A percentile compares a stretch with the other conserved stretches of the same genome.
phyloP scores from a whole-genome alignment of 805 yeast species.

The Kodamaea kakaduensis region DNA sequence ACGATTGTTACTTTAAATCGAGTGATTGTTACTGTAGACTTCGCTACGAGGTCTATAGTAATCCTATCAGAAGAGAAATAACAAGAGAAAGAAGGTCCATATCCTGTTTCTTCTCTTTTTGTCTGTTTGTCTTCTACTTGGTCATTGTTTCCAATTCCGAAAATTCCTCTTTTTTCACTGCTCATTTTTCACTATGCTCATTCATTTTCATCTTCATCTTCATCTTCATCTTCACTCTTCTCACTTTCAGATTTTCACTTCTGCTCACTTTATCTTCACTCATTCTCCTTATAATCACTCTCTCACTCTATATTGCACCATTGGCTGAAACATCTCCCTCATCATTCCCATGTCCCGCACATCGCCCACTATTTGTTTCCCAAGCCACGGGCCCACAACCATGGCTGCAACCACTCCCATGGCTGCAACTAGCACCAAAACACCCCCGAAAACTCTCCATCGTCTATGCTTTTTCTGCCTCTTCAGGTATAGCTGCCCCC shows the following conservation, averaged over 20 bases:
- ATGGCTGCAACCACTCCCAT: slow-evolving; percentile 37
- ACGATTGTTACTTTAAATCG: too few relatives aligned
- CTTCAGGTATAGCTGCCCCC: slow-evolving; percentile 36
- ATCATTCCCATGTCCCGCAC: slow-evolving; percentile 11
- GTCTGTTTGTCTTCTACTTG: too few relatives aligned
- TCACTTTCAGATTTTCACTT: not conserved
- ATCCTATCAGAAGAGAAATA: too few relatives aligned
- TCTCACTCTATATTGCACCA: not conserved
- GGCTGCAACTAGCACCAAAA: slow-evolving; percentile 41
- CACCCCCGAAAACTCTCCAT: slow-evolving; percentile 38
- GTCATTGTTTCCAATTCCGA: too few relatives aligned
- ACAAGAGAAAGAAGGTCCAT: too few relatives aligned
- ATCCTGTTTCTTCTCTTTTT: too few relatives aligned
- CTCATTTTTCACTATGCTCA: not conserved
- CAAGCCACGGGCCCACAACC: slow-evolving; percentile 48
- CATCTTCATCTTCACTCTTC: not conserved
- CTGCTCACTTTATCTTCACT: not conserved
- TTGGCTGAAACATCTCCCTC: slow-evolving; percentile 49
- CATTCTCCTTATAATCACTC: not conserved
- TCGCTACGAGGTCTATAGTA: too few relatives aligned
- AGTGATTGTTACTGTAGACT: too few relatives aligned
- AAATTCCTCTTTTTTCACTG: too few relatives aligned
- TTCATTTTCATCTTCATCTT: not conserved
- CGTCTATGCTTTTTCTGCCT: slow-evolving; percentile 32
- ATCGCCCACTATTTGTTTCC: slow-evolving; percentile 12